Conservation (phyloP, 768 basidiomycete species). For the Calocera viscosa region DNA sequence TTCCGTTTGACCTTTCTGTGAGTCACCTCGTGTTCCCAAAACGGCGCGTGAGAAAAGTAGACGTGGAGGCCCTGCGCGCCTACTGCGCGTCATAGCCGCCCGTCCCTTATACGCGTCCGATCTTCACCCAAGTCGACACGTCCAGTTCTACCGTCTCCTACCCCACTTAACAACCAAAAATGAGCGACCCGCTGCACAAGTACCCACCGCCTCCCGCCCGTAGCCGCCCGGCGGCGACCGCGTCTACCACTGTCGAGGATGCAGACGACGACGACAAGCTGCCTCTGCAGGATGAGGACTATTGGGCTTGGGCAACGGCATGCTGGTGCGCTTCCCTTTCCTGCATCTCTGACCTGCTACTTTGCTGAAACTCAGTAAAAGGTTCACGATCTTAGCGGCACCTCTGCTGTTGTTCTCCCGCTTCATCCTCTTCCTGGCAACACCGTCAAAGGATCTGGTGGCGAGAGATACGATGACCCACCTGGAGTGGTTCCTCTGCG, state of each 20-base stretch:
- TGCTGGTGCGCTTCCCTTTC: not conserved
- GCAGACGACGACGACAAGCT: conserved; percentile 5
- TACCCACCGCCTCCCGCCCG: not conserved
- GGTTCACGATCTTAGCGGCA: conserved; percentile 28
- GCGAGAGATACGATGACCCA: conserved; percentile 40
- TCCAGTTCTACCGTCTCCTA: not conserved
- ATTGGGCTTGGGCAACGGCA: conserved; percentile 4
- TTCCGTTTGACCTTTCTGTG: too few relatives aligned
- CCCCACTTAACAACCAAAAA: not conserved
- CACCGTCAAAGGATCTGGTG: conserved; percentile 25
- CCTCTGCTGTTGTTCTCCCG: conserved; percentile 45
- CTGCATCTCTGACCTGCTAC: not conserved
- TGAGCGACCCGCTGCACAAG: conserved; percentile 4
- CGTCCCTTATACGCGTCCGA: not conserved
- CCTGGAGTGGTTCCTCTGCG: conserved; percentile 55
- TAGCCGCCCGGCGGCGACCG: not conserved
- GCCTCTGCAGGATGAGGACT: conserved; percentile 7
- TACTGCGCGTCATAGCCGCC: not conserved
- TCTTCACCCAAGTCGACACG: not conserved
- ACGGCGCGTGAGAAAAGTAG: not conserved
- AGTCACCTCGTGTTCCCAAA: too few relatives aligned
- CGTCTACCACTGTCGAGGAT: not conserved
- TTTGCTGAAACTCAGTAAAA: conserved; percentile 13
- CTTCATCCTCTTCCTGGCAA: conserved; percentile 54
- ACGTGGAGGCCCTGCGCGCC: not conserved